Base-by-base conservation (phyloP, 768 basidiomycete genomes). In the Xerocomellus chrysenteron region DNA sequence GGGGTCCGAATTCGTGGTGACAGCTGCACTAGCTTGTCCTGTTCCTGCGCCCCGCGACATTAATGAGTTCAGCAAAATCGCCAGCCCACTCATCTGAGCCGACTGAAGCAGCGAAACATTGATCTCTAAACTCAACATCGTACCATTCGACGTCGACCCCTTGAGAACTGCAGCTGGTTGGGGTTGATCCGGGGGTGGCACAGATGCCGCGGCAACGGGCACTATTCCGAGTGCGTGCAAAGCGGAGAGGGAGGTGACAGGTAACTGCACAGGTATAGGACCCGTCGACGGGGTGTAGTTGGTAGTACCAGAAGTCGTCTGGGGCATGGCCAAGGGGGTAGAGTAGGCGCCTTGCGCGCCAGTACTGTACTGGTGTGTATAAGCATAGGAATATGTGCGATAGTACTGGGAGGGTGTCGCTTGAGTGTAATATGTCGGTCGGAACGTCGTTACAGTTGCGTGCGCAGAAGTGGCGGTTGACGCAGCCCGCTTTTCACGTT, bases 151-250 rank as follows among this genome's bases (percentile, higher is more conserved):
- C 3, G 84, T 83, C 1, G 87, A 85, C 30, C 88, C 85, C 39
- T 85, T 81, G 48, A 92, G 75, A 16, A 92, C 81, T n/a, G 88
- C 90, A n/a, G 86, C 79, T 1, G 89, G 87, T 62, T 84, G 86
- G 17, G 83, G 77, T 59, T 86, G 82, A 24, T 79, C 82, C 43
- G 81, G 74, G 14, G 78, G 64, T 24, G 80, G 77, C 24, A 86
- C 65, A 16, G 84, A 79, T 13, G 78, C 68, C 16, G 78, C 78
- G 2, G 87, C 81, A 30, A 91, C 78, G 13, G 90, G 90, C 9
- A 85, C 75, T 59, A 92, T 92, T 11, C 89, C 90, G 35, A 91
- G 75, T 0, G 84, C 80, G 52, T 87, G 82, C 11, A 92, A 75
- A n/a, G 78, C 77, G 19, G 75, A 68, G n/a, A 83, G 71, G 5